Conservation (phyloP, 2,329 filamentous ascomycete species). For the Curvularia sp. region DNA sequence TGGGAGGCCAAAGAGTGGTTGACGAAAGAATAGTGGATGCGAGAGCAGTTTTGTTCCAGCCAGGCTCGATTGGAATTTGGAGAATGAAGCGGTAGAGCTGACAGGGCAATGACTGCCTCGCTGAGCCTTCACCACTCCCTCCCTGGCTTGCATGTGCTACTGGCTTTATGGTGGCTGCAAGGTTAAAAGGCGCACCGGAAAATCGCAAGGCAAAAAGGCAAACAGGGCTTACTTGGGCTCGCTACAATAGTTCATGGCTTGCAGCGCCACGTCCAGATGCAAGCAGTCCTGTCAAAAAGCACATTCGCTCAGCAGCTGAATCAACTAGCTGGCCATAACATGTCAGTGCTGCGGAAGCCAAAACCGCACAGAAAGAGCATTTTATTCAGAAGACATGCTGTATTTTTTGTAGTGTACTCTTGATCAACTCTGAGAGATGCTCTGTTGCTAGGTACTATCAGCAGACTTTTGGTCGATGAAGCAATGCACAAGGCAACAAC, state of each 20-base stretch:
- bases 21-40: neutral
- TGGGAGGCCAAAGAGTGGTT: neutral
- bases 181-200: conserved; percentile 16
- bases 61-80: neutral
- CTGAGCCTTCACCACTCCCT: conserved; percentile 11
- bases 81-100: conserved; percentile 6
- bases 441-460: neutral
- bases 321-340: neutral
- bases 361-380: neutral
- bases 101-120: conserved; percentile 5
- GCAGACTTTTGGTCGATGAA: neutral
- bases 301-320: neutral
- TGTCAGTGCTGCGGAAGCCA: neutral
- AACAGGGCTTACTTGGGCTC: conserved; percentile 18
- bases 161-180: conserved; percentile 17
- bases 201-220: conserved; percentile 29
- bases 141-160: conserved; percentile 14
- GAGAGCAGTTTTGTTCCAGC: neutral
- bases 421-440: neutral
- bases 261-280: neutral
- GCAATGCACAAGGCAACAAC: neutral
- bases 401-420: neutral
- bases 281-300: neutral
- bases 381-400: neutral
- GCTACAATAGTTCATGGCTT: neutral